Base-by-base conservation (phyloP, 2,329 filamentous ascomycete genomes). In the Diaporthe sp. region DNA sequence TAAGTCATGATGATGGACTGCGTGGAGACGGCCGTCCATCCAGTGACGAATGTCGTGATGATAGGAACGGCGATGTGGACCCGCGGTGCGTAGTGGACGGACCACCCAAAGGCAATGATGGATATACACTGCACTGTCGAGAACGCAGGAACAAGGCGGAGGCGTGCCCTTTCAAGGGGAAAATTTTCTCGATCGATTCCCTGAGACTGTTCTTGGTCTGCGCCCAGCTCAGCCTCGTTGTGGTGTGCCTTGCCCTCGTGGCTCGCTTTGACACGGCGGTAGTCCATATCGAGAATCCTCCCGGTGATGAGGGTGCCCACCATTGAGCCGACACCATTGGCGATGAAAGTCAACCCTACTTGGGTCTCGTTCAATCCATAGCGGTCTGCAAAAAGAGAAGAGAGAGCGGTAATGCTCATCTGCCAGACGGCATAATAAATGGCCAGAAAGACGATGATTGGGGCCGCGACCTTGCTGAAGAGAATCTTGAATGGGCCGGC, bases 401-500 rank as follows among this genome's bases (percentile, higher is more conserved):
- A 87, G 80, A 89, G 84, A 2, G 86, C 84, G 1, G 87, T 83
- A 4, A 84, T 82, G 44, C 89, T 82, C 74, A 85, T 86, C 79
- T 89, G 89, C 79, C 89, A 89, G 9, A 87, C 87, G 0, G 87
- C 85, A 75, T 88, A 89, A 7, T 88, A 82, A 6, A 90, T 79
- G 58, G 84, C 84, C 67, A 84, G 85, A 57, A 84, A 85, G 22
- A 84, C 79, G 17, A 90, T 84, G 1, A 91, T 81, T 13, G 89
- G 78, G 2, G 84, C 85, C 60, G 98, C 90, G 84, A 98, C 94
- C 80, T 96, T 94, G 86, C 97, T 97, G 78, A 92, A 88, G 76
- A 95, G 90, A 0, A 97, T 95, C 79, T 91, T 92, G 77, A 98
- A 87, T 83, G 98, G 98, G 84, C 98, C 95, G 76, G 97, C 91